A percentile compares a stretch with the other conserved stretches of the same genome.
These are phyloP conservation scores for Erodium texanum DNA, from an alignment of 441 rosid genomes.

Conservation along the genomic window DNA sequence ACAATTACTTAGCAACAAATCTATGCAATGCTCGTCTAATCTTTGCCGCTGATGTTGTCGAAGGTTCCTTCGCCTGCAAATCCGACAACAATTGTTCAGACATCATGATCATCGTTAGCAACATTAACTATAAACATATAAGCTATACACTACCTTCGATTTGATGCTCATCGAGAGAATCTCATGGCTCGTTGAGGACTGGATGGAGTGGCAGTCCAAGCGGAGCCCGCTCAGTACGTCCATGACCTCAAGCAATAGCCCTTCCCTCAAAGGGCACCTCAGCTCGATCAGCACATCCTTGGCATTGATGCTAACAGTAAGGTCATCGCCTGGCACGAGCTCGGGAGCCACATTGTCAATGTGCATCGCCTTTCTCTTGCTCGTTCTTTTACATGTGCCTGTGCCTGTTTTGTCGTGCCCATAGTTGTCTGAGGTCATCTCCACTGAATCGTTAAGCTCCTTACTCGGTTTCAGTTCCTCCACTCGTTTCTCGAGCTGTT, in stretches of 20 bases:
- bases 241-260: constrained; percentile 68
- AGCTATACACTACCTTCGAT: constrained; percentile 46
- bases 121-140: too few relatives aligned
- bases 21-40: constrained; percentile 52
- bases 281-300: constrained; percentile 55
- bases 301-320: constrained; percentile 37
- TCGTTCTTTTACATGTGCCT: constrained; percentile 17
- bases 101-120: neutral
- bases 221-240: constrained; percentile 46
- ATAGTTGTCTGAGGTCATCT: constrained; percentile 54
- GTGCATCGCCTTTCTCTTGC: constrained; percentile 56
- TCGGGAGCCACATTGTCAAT: constrained; percentile 29
- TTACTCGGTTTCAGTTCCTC: constrained; percentile 46
- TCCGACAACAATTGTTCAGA: neutral
- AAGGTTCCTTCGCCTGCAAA: constrained; percentile 51
- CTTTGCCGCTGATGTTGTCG: constrained; percentile 27
- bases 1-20: constrained; percentile 37
- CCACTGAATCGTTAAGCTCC: constrained; percentile 39
- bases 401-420: constrained; percentile 18
- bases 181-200: constrained; percentile 55
- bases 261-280: constrained; percentile 75
- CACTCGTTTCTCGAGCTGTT: constrained; percentile 51
- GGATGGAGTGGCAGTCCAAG: constrained; percentile 69
- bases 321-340: too few relatives aligned
- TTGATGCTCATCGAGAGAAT: constrained; percentile 51